Evolutionary conservation across 345 rosid species (phyloP).

Genomic region (thale cress (Arabidopsis thaliana)): DNA sequence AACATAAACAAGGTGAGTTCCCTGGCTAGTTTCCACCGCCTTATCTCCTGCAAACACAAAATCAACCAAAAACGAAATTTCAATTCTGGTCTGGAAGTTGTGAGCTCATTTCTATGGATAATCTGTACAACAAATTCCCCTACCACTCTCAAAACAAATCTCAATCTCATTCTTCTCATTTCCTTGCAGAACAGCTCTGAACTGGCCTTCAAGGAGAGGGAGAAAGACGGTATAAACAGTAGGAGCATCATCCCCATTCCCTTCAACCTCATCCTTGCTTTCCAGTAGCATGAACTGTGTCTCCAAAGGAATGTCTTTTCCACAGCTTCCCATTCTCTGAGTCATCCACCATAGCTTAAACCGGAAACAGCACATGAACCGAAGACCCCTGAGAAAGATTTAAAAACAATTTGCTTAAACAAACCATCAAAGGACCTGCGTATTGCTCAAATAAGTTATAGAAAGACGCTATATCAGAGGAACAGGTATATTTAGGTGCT

Average conservation of each 20-base stretch:
- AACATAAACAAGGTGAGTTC: slow-evolving; percentile 83
- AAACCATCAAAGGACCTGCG: neutral
- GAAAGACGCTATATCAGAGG: neutral
- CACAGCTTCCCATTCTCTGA: slow-evolving; percentile 94
- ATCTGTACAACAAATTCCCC: slow-evolving; percentile 46
- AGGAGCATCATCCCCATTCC: slow-evolving; percentile 52
- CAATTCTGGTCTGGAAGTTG: slow-evolving; percentile 12
- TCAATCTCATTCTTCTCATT: slow-evolving; percentile 81
- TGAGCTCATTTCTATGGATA: neutral
- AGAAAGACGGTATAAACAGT: slow-evolving; percentile 88
- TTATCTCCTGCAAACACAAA: slow-evolving; percentile 83
- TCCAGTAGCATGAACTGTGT: slow-evolving; percentile 94
- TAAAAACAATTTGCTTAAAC: slow-evolving; percentile 23
- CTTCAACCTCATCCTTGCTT: slow-evolving; percentile 67
- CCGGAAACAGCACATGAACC: slow-evolving; percentile 87
- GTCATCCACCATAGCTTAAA: slow-evolving; percentile 99
- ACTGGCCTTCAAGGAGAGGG: slow-evolving; percentile 95
- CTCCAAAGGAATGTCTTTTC: slow-evolving; percentile 94
- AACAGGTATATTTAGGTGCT: slow-evolving; percentile 28
- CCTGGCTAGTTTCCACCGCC: slow-evolving; percentile 85
- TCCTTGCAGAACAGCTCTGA: slow-evolving; percentile 94
- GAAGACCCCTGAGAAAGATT: slow-evolving; percentile 67
- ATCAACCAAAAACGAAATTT: slow-evolving; percentile 47
- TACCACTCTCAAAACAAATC: slow-evolving; percentile 98
- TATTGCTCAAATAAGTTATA: too few species aligned